Evolutionary conservation across 2,329 filamentous ascomycete species (phyloP).

Genomic region (Penicillium sp.): DNA sequence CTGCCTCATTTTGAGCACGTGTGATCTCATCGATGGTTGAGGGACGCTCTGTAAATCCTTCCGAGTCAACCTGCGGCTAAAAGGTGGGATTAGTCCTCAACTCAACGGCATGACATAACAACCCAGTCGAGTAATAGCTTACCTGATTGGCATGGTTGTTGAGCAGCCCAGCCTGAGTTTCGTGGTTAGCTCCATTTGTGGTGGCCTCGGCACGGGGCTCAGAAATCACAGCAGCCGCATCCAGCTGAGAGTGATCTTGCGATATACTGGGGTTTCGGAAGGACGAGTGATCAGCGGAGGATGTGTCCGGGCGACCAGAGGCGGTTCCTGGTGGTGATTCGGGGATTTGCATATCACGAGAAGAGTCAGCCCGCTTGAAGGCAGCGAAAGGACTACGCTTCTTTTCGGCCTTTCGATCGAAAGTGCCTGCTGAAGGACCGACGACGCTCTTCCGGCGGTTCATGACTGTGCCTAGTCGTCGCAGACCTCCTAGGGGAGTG

Average conservation of each 20-base stretch:
- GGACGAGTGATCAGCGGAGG: slow-evolving; percentile 29
- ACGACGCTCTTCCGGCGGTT: slow-evolving; percentile 47
- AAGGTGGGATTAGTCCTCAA: slow-evolving; percentile 1
- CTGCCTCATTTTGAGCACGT: slow-evolving; percentile 47
- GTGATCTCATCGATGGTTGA: slow-evolving; percentile 47
- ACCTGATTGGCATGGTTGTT: slow-evolving; percentile 25
- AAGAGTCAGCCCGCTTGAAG: slow-evolving; percentile 44
- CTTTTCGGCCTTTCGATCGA: slow-evolving; percentile 37
- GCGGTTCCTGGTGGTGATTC: slow-evolving; percentile 33
- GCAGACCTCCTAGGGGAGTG: slow-evolving; percentile 47
- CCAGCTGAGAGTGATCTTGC: slow-evolving; percentile 24
- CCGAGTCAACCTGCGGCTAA: slow-evolving; percentile 39
- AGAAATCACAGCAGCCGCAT: slow-evolving; percentile 21
- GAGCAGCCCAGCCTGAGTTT: slow-evolving; percentile 19
- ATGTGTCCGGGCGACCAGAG: slow-evolving; percentile 35
- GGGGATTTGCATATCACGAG: slow-evolving; percentile 39
- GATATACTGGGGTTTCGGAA: slow-evolving; percentile 29
- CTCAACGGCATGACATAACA: background rate
- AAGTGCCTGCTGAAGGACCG: slow-evolving; percentile 32
- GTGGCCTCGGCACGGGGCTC: slow-evolving; percentile 19
- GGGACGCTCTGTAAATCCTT: slow-evolving; percentile 44
- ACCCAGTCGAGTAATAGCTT: slow-evolving; percentile 12
- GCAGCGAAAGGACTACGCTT: slow-evolving; percentile 46
- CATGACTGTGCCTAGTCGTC: slow-evolving; percentile 51
- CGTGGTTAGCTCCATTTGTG: slow-evolving; percentile 32